phyloP scores from a whole-genome alignment of 2,329 filamentous ascomycete genomes.

The Hypoxylon sp. region DNA sequence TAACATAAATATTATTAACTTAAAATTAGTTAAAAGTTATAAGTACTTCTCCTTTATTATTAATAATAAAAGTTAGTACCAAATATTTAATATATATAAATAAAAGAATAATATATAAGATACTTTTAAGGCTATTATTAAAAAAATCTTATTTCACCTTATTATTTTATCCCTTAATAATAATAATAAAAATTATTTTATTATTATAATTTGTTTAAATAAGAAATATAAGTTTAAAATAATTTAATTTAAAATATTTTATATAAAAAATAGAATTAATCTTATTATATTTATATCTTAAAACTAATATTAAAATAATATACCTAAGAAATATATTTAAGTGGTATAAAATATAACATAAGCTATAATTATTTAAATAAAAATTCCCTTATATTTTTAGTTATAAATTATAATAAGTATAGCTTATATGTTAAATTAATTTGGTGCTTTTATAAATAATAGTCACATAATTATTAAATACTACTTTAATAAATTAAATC shows the following conservation, averaged over 20 bases:
- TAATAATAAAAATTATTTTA: background rate
- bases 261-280: background rate
- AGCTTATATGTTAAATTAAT: background rate
- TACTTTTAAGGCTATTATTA: background rate
- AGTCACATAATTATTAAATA: background rate
- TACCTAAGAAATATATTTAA: background rate
- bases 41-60: no score
- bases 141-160: background rate
- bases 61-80: no score
- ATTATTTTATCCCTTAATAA: background rate
- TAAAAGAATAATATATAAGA: no score
- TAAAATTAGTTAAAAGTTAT: no score
- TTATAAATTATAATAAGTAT: background rate
- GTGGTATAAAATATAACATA: background rate
- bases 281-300: background rate
- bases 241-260: background rate
- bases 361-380: background rate
- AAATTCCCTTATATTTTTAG: background rate
- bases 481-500: background rate
- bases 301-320: slow-evolving; percentile 1
- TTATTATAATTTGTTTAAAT: background rate
- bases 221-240: background rate
- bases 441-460: background rate
- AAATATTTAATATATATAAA: no score
- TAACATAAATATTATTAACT: background rate